Conservation (phyloP, 2,329 filamentous ascomycete species). For the Metarhizium sp. region DNA sequence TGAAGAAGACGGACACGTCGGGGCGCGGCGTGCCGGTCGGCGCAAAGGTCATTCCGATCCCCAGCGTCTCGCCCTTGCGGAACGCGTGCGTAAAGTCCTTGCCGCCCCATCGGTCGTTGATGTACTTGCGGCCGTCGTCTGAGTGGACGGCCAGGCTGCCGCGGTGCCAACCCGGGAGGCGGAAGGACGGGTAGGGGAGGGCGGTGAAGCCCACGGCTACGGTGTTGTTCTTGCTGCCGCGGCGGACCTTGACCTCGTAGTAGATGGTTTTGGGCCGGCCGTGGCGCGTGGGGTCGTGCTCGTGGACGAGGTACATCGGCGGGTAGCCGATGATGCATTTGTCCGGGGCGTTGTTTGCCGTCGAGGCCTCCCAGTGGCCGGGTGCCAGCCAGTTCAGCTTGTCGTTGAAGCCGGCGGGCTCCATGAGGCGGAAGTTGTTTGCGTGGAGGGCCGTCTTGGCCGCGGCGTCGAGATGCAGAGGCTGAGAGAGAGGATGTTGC, state of each 20-base stretch:
- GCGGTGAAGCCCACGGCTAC: slow-evolving; percentile 63
- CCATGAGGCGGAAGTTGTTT: slow-evolving; percentile 45
- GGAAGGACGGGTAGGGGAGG: slow-evolving; percentile 67
- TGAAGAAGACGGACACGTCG: slow-evolving; percentile 51
- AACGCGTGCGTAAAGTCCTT: slow-evolving; percentile 58
- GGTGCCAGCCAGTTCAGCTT: slow-evolving; percentile 32
- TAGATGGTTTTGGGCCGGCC: slow-evolving; percentile 47
- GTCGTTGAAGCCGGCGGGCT: slow-evolving; percentile 39
- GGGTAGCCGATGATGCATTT: slow-evolving; percentile 57
- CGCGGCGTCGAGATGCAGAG: slow-evolving; percentile 38
- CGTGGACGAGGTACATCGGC: slow-evolving; percentile 54
- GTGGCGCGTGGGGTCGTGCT: slow-evolving; percentile 45
- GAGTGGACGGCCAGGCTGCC: slow-evolving; percentile 68
- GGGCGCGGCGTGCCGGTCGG: slow-evolving; percentile 20
- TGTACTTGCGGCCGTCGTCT: slow-evolving; percentile 67
- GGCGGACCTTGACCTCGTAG: slow-evolving; percentile 57
- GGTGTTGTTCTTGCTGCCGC: slow-evolving; percentile 34
- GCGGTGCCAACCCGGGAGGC: slow-evolving; percentile 74
- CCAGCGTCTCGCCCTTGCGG: slow-evolving; percentile 54
- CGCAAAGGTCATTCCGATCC: slow-evolving; percentile 59
- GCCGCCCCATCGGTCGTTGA: slow-evolving; percentile 68
- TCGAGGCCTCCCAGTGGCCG: slow-evolving; percentile 43
- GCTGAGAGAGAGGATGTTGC: slow-evolving; percentile 46
- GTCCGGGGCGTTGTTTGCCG: slow-evolving; percentile 41
- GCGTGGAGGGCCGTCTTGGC: slow-evolving; percentile 37